Evolutionary conservation across 2,329 filamentous ascomycete species (phyloP).

Genomic region (Penicillium nordicum): DNA sequence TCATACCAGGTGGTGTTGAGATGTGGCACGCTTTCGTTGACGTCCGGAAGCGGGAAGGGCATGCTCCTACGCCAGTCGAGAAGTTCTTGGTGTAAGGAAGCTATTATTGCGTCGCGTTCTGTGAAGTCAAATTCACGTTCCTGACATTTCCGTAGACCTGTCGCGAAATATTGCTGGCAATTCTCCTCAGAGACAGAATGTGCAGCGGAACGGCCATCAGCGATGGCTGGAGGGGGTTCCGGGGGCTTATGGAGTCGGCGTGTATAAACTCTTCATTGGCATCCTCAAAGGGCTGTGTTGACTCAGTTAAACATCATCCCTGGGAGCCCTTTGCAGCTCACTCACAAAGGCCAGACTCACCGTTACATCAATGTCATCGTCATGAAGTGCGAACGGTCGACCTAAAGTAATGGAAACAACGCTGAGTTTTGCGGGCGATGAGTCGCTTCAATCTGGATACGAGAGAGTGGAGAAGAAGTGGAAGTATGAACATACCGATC

Average conservation of each 20-base stretch:
- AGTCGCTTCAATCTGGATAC: neutral
- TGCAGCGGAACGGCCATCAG: slow-evolving; percentile 43
- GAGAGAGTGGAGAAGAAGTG: neutral
- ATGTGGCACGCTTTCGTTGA: slow-evolving; percentile 43
- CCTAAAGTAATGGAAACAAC: slow-evolving; percentile 47
- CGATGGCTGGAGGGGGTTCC: slow-evolving; percentile 31
- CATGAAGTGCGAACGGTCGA: slow-evolving; percentile 46
- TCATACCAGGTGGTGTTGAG: slow-evolving; percentile 47
- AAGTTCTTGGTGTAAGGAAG: slow-evolving; percentile 36
- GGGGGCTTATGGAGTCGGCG: slow-evolving; percentile 20
- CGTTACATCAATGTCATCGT: slow-evolving; percentile 46
- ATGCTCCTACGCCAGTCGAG: slow-evolving; percentile 46
- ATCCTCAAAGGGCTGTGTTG: slow-evolving; percentile 35
- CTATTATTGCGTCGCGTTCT: neutral
- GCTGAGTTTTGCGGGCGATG: slow-evolving; percentile 16
- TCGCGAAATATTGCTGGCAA: slow-evolving; percentile 42
- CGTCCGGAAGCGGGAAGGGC: slow-evolving; percentile 45
- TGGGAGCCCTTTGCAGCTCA: rapidly evolving
- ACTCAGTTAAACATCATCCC: too few relatives aligned
- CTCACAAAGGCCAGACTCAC: slow-evolving; percentile 13
- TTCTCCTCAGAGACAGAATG: slow-evolving; percentile 41
- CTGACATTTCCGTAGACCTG: slow-evolving; percentile 24
- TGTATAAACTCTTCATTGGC: slow-evolving; percentile 38
- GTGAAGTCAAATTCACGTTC: neutral
- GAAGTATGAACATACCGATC: slow-evolving; percentile 30